Conservation (phyloP, 352 stramenopile genomes). For the Pythium aristosporum region DNA sequence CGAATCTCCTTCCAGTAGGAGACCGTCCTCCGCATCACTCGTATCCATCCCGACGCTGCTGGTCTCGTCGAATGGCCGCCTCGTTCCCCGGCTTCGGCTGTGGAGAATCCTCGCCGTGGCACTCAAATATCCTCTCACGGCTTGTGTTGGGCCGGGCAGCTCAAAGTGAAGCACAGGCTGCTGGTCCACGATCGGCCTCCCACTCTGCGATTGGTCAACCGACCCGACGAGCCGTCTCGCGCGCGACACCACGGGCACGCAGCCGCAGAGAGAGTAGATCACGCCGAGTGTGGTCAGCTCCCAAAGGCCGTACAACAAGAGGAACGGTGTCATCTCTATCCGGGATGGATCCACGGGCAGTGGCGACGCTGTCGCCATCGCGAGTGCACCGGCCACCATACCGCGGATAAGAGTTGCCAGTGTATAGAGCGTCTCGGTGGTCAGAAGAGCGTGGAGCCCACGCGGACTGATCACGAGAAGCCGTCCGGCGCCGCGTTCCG, state of each 20-base stretch:
- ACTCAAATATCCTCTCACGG: conserved; percentile 10
- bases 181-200: not conserved
- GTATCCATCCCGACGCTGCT: conserved; percentile 4
- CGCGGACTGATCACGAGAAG: conserved; percentile 9
- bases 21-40: not conserved
- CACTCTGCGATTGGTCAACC: not conserved
- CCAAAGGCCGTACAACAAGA: conserved; percentile 20
- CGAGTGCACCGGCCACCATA: not conserved
- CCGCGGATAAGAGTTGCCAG: conserved; percentile 18
- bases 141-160: conserved; percentile 12
- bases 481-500: conserved; percentile 6
- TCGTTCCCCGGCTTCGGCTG: not conserved
- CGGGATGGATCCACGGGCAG: not conserved
- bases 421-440: conserved; percentile 7
- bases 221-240: not conserved
- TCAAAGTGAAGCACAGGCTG: conserved; percentile 11
- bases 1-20: not conserved
- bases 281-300: conserved; percentile 9
- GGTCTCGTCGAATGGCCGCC: not conserved
- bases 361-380: not conserved
- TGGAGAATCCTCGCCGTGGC: not conserved
- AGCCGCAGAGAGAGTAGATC: conserved; percentile 14
- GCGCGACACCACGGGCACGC: conserved; percentile 10
- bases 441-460: conserved; percentile 6
- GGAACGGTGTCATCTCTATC: conserved; percentile 6